phyloP scores from a whole-genome alignment of 177 flowering plant species.

The Tripterygium wilfordii region DNA sequence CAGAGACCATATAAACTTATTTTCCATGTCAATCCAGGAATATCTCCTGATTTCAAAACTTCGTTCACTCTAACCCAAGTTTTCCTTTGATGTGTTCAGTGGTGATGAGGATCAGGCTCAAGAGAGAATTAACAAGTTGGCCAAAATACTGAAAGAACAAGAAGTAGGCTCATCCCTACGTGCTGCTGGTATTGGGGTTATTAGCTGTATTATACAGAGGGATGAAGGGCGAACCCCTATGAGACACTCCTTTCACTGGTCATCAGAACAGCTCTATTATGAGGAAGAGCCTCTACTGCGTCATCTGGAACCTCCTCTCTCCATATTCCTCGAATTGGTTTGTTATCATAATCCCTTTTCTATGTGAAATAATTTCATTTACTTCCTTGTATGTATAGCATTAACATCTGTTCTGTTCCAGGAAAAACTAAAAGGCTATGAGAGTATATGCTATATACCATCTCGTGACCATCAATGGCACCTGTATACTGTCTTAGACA shows the following conservation, averaged over 20 bases:
- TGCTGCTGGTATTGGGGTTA: constrained; percentile 73
- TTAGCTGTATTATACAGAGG: constrained; percentile 98
- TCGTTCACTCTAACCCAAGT: background rate
- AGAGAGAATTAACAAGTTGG: constrained; percentile 89
- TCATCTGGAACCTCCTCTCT: constrained; percentile 97
- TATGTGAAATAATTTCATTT: background rate
- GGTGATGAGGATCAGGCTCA: constrained; percentile 99
- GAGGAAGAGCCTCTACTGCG: constrained; percentile 92
- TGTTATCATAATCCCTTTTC: constrained; percentile 11
- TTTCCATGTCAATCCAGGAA: no score
- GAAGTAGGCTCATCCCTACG: constrained; percentile 69
- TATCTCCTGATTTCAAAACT: background rate
- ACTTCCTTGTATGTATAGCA: constrained; percentile 10
- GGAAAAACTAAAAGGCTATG: constrained; percentile 93
- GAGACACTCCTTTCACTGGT: constrained; percentile 98
- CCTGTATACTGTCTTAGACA: constrained; percentile 75
- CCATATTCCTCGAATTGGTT: constrained; percentile 96
- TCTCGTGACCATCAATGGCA: constrained; percentile 99
- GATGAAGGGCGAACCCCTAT: constrained; percentile 99
- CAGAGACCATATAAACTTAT: no score
- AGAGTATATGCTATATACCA: constrained; percentile 70
- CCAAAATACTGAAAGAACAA: constrained; percentile 84
- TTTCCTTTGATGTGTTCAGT: constrained; percentile 39
- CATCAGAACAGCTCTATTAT: constrained; percentile 63
- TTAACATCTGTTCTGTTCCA: constrained; percentile 28